Percentiles rank a stretch among this genome's conserved stretches.
phyloP scores from a whole-genome alignment of 208 protist genomes.

The Vickermania ingenoplastis region DNA sequence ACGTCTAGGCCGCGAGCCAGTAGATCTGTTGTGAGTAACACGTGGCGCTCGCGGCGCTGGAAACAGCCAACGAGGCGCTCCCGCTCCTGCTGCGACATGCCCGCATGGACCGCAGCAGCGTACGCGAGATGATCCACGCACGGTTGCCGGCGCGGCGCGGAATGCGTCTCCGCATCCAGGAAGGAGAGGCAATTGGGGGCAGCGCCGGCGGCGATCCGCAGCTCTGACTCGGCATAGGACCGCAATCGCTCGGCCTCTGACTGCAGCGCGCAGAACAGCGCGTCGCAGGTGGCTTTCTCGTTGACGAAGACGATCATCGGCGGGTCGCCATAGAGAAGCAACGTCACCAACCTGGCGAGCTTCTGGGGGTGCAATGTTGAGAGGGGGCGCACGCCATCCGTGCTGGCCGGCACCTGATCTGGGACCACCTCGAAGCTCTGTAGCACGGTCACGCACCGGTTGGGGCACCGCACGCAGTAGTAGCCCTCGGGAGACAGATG shows the following conservation, averaged over 20 bases:
- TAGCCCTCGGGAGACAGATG: slow-evolving; percentile 60
- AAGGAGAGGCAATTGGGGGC: slow-evolving; percentile 10
- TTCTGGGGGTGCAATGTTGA: slow-evolving; percentile 59
- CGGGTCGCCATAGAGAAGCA: slow-evolving; percentile 37
- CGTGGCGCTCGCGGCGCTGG: slow-evolving; percentile 80
- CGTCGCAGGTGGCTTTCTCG: slow-evolving; percentile 63
- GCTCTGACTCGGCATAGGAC: slow-evolving; percentile 23
- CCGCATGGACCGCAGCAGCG: slow-evolving; percentile 64
- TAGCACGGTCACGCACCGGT: slow-evolving; percentile 47
- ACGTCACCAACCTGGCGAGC: slow-evolving; percentile 60
- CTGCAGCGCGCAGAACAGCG: slow-evolving; percentile 49
- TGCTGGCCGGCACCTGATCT: not conserved
- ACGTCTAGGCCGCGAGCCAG: slow-evolving; percentile 92
- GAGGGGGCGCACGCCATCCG: slow-evolving; percentile 17
- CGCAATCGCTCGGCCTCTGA: slow-evolving; percentile 35
- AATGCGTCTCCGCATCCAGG: not conserved
- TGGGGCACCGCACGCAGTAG: slow-evolving; percentile 49
- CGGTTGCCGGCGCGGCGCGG: not conserved
- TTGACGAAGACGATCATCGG: slow-evolving; percentile 78
- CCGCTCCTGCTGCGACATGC: slow-evolving; percentile 82
- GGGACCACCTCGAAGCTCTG: slow-evolving; percentile 71
- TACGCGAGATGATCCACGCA: slow-evolving; percentile 43
- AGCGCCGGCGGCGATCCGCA: slow-evolving; percentile 26
- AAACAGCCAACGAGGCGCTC: slow-evolving; percentile 94
- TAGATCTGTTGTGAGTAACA: slow-evolving; percentile 98